phyloP scores from a whole-genome alignment of 1,284 basidiomycete species.

The Malassezia psittaci region DNA sequence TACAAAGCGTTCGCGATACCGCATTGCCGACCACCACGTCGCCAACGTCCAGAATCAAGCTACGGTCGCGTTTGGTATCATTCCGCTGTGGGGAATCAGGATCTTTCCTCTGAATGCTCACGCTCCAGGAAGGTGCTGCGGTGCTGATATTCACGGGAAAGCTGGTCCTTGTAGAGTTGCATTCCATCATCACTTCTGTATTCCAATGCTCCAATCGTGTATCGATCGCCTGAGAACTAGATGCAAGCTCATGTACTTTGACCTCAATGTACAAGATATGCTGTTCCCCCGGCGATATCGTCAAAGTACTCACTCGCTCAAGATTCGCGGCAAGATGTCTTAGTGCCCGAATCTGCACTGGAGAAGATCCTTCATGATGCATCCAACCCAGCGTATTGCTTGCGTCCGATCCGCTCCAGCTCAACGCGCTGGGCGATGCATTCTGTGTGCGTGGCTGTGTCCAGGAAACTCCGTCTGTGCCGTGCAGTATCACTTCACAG shows the following conservation, averaged over 20 bases:
- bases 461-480: constrained; percentile 2
- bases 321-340: constrained; percentile 40
- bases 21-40: constrained; percentile 39
- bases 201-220: background rate
- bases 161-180: no score
- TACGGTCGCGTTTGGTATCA: constrained; percentile 13
- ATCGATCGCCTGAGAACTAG: background rate
- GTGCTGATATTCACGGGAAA: constrained; percentile 9
- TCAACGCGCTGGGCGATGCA: background rate
- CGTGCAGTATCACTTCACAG: background rate
- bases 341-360: constrained; percentile 32
- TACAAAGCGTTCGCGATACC: constrained; percentile 22
- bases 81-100: no score
- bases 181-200: no score
- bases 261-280: constrained; percentile 33
- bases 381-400: constrained; percentile 39
- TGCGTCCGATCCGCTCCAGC: constrained; percentile 23
- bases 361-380: constrained; percentile 29
- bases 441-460: constrained; percentile 5
- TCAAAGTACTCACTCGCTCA: constrained; percentile 29
- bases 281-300: constrained; percentile 25
- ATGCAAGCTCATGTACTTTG: constrained; percentile 15
- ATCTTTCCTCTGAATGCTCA: constrained; percentile 9
- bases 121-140: constrained; percentile 12
- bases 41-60: constrained; percentile 38